phyloP scores from a whole-genome alignment of 73 alveolate genomes.

The Paramecium caudatum region DNA sequence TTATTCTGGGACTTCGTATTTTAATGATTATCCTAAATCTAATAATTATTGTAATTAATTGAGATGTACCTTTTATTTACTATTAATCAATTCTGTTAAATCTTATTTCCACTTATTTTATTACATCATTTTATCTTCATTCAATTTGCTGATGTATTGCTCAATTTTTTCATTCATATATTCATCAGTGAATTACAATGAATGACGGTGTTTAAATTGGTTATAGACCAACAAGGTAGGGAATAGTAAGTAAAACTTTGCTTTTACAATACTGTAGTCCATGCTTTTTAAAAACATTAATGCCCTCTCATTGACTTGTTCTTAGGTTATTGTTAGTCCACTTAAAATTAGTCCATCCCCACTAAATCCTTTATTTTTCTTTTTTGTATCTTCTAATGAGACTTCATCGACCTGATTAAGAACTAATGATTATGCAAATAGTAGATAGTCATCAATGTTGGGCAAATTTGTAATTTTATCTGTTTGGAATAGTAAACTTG shows the following conservation, averaged over 20 bases:
- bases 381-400: neutral
- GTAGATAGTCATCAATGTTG: slow-evolving; percentile 13
- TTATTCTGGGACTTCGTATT: slow-evolving; percentile 54
- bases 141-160: slow-evolving; percentile 25
- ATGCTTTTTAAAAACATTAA: slow-evolving; percentile 7
- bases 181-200: slow-evolving; percentile 32
- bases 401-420: neutral
- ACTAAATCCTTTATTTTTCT: slow-evolving; percentile 53
- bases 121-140: slow-evolving; percentile 48
- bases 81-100: neutral
- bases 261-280: slow-evolving; percentile 27
- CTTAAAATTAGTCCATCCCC: slow-evolving; percentile 67
- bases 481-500: neutral
- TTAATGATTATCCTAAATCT: slow-evolving; percentile 4
- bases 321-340: slow-evolving; percentile 13
- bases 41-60: neutral
- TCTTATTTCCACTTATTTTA: slow-evolving; percentile 54
- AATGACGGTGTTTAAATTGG: neutral
- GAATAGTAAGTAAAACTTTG: slow-evolving; percentile 51
- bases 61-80: slow-evolving; percentile 48
- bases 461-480: neutral
- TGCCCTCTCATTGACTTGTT: slow-evolving; percentile 44
- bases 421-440: neutral
- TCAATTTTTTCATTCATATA: slow-evolving; percentile 52
- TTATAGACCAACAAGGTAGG: slow-evolving; percentile 32